Evolutionary conservation across 2,329 filamentous ascomycete genomes (phyloP).

Genomic region (Apiospora malaysiana): DNA sequence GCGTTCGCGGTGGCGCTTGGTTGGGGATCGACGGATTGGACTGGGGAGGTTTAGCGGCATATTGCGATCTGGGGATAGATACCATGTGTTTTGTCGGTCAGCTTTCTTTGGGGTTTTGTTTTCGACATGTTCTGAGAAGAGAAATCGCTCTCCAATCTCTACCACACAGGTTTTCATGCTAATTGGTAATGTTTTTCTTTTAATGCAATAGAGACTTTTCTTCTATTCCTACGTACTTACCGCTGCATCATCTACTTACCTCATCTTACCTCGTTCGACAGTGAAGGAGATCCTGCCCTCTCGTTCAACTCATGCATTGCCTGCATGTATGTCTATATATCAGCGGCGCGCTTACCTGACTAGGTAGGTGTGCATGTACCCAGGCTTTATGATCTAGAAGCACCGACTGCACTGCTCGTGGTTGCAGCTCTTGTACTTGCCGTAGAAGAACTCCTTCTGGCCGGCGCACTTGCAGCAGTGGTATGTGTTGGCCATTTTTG

Average conservation of each 20-base stretch:
- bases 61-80: not conserved
- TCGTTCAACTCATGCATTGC: not conserved
- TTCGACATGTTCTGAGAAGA: no score
- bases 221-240: not conserved
- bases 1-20: not conserved
- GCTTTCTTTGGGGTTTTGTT: not conserved
- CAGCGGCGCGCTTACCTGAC: not conserved
- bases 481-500: not conserved
- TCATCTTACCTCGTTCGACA: not conserved
- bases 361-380: not conserved
- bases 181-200: conserved; percentile 1
- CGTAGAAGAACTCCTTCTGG: not conserved
- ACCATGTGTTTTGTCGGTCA: not conserved
- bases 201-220: not conserved
- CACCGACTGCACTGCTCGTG: not conserved
- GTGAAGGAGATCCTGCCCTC: not conserved
- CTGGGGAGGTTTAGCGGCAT: not conserved
- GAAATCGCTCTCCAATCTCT: no score
- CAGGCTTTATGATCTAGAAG: not conserved
- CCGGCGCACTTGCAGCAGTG: not conserved
- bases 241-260: not conserved
- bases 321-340: not conserved
- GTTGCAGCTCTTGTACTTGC: not conserved
- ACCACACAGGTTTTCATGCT: no score
- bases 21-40: not conserved